These are phyloP conservation scores for Macrolepiota albuminosa DNA, from an alignment of 768 basidiomycete genomes.

Conservation along the genomic window DNA sequence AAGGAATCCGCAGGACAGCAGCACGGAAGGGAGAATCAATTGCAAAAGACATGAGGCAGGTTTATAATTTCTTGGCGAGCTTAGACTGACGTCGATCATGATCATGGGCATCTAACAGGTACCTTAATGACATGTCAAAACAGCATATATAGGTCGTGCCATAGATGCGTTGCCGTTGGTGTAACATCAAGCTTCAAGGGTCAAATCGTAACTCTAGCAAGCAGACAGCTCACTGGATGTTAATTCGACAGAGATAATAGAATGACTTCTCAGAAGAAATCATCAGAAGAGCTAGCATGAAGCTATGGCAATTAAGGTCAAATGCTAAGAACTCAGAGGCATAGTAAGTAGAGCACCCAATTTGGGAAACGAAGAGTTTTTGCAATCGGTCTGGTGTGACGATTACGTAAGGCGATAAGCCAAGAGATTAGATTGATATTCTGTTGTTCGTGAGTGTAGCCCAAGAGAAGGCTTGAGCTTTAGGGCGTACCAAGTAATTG, in stretches of 20 bases:
- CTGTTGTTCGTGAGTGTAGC: no score
- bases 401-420: no score
- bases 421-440: no score
- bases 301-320: background rate
- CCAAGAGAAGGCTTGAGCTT: no score
- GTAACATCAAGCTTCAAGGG: background rate
- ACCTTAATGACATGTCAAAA: background rate
- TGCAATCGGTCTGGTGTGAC: background rate
- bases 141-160: background rate
- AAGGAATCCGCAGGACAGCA: background rate
- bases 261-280: background rate
- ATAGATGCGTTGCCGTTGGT: background rate
- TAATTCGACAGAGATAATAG: background rate
- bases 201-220: background rate
- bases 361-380: background rate
- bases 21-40: background rate
- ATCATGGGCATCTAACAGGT: background rate
- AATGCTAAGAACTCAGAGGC: background rate
- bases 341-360: background rate
- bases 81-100: background rate
- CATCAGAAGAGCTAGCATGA: background rate
- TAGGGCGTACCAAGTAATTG: background rate
- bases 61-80: background rate
- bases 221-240: background rate
- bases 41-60: background rate